A percentile compares a stretch with the other conserved stretches of the same genome.
Evolutionary conservation across 192 early-diverging fungal genomes (phyloP).

Genomic region (Coemansia sp.): DNA sequence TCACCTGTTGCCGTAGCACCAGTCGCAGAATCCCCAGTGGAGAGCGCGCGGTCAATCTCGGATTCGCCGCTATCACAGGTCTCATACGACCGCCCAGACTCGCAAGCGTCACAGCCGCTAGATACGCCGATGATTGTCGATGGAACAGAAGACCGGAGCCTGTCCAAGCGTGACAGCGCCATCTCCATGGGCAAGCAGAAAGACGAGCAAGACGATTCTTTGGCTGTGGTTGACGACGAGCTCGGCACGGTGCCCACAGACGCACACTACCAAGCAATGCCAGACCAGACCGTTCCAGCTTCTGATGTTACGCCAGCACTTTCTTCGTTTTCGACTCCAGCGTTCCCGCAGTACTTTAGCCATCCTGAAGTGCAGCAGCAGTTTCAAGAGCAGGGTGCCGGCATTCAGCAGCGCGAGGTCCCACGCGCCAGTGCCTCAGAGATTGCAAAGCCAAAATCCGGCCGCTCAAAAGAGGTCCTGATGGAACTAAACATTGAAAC

Average conservation of each 20-base stretch:
- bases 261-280: constrained; percentile 3
- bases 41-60: background rate
- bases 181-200: constrained; percentile 35
- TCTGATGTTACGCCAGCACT: background rate
- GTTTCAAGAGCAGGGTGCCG: constrained; percentile 21
- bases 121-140: constrained; percentile 9
- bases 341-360: constrained; percentile 50
- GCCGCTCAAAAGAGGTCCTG: constrained; percentile 38
- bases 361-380: constrained; percentile 22
- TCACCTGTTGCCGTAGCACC: background rate
- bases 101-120: constrained; percentile 21
- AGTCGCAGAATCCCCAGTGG: background rate
- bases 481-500: constrained; percentile 56
- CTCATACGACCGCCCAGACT: constrained; percentile 42
- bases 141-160: background rate
- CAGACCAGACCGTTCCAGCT: background rate
- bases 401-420: constrained; percentile 24
- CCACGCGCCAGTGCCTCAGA: constrained; percentile 29
- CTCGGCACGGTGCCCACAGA: constrained; percentile 8
- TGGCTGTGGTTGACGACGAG: constrained; percentile 4
- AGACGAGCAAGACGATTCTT: background rate
- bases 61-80: constrained; percentile 39
- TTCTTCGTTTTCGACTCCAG: constrained; percentile 33
- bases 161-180: constrained; percentile 45
- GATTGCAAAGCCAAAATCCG: background rate